Evolutionary conservation across 441 rosid genomes (phyloP), one percentile per base, ranked within the genome.

Genomic region (Erodium trifolium): DNA sequence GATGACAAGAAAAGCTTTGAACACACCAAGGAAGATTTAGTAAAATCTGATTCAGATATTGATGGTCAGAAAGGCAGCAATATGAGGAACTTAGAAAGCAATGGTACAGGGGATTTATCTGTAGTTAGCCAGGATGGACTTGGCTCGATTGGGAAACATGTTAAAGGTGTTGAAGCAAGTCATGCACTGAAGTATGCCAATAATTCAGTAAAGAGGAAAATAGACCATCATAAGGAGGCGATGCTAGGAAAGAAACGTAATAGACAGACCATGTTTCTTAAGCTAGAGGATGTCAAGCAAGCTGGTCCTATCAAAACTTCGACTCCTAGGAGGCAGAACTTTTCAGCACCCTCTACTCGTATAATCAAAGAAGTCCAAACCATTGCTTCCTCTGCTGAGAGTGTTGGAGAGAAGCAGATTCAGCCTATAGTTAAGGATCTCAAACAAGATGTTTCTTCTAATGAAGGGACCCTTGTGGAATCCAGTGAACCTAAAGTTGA

Each of bases 171-270:
- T 72, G 99, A 92, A 81, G 93, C 94, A 65, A 88, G 80, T 78
- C 81, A 87, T 78, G 88, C 91, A 18, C 82, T 80, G 63, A 92
- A 86, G 81, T 74, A 71, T 72, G 85, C 94, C 11, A 91, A 87
- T 84, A 84, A 80, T 76, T 73, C 69, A 7, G 94, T 83, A 37
- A 94, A 90, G 87, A 85, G 97, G 85, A 94, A 85, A 84, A 82
- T 88, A 65, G 96, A 94, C 76, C 90, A 88, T 18, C 98, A 88
- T 17, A 94, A 91, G 79, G 99, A 91, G 81, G 89, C 90, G 35
- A 94, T 91, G 99, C 80, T 90, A 70, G 99, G 99, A 53, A 94
- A 94, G 91, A 94, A 87, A 76, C 97, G 99, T 43, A 86, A 78
- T 80, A 82, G 99, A 69, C 96, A 94, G 87, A 94, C 96, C 49